Percentiles rank a stretch among this genome's conserved stretches.
These are phyloP conservation scores for Tephrocybe sp. DNA, from an alignment of 768 basidiomycete species.

Conservation along the genomic window DNA sequence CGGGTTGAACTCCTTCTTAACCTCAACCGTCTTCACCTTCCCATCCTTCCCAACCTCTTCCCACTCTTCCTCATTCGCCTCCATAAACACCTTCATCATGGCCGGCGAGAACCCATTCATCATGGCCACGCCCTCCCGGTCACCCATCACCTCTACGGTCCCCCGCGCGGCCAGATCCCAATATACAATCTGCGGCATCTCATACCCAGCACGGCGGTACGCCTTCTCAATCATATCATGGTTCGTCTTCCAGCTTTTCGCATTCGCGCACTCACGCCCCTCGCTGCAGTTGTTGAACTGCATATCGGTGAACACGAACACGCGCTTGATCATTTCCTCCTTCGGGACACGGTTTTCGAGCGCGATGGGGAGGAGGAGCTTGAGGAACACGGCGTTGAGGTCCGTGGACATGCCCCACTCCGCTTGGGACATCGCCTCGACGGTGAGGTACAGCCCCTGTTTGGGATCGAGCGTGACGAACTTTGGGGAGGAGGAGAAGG, in stretches of 20 bases:
- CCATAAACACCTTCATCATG: slow-evolving; percentile 75
- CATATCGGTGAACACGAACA: slow-evolving; percentile 82
- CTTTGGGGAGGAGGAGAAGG: slow-evolving; percentile 56
- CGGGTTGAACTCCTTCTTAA: slow-evolving; percentile 38
- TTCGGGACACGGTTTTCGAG: slow-evolving; percentile 52
- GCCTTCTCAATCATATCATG: slow-evolving; percentile 55
- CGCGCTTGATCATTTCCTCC: slow-evolving; percentile 73
- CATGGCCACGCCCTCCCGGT: slow-evolving; percentile 63
- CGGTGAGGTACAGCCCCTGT: slow-evolving; percentile 34
- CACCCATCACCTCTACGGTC: slow-evolving; percentile 49
- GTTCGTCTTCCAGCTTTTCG: slow-evolving; percentile 56
- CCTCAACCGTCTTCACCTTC: slow-evolving; percentile 23
- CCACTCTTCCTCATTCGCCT: slow-evolving; percentile 41
- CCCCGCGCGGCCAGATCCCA: slow-evolving; percentile 53
- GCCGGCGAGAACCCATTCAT: slow-evolving; percentile 70
- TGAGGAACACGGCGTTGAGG: slow-evolving; percentile 58
- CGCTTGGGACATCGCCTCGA: slow-evolving; percentile 33
- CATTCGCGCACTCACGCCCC: not conserved
- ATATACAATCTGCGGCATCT: slow-evolving; percentile 71
- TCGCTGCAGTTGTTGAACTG: slow-evolving; percentile 53
- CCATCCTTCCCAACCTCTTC: slow-evolving; percentile 35
- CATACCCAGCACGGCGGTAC: slow-evolving; percentile 64
- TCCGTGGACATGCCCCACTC: slow-evolving; percentile 64
- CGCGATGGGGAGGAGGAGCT: slow-evolving; percentile 64
- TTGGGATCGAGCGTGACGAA: slow-evolving; percentile 50